These are phyloP conservation scores for Acer negundo DNA, from an alignment of 345 rosid species.

Conservation along the genomic window DNA sequence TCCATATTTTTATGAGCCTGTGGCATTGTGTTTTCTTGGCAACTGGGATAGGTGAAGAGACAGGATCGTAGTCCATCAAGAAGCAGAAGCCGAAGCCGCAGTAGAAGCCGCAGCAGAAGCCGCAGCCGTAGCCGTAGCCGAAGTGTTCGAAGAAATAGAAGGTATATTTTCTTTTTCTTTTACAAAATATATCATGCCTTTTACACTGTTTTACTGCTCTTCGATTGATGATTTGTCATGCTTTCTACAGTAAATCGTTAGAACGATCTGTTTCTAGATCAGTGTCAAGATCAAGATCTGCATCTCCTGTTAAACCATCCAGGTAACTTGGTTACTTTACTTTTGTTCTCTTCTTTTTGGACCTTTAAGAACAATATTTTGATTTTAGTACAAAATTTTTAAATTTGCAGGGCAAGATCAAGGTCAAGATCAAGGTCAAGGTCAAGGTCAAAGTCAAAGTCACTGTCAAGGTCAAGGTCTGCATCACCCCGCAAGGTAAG, in stretches of 20 bases:
- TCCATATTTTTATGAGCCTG: slow-evolving; percentile 1
- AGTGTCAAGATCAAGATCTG: slow-evolving; percentile 68
- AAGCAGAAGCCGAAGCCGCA: slow-evolving; percentile 63
- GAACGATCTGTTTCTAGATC: slow-evolving; percentile 60
- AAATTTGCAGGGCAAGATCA: slow-evolving; percentile 4
- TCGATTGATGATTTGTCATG: neutral
- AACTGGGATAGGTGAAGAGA: slow-evolving; percentile 58
- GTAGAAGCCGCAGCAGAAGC: slow-evolving; percentile 52
- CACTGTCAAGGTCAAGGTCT: slow-evolving; percentile 3
- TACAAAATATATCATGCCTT: neutral
- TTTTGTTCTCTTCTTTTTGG: neutral
- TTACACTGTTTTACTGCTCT: neutral
- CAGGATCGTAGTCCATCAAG: slow-evolving; percentile 65
- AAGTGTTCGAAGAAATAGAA: slow-evolving; percentile 59
- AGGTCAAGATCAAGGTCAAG: neutral
- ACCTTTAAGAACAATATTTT: neutral
- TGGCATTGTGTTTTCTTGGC: neutral
- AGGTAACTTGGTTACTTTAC: slow-evolving; percentile 35
- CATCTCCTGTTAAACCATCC: slow-evolving; percentile 60
- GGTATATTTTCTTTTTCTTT: slow-evolving; percentile 30
- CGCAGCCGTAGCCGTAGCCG: slow-evolving; percentile 55
- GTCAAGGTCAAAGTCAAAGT: neutral
- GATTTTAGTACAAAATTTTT: neutral
- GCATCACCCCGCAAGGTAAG: slow-evolving; percentile 2
- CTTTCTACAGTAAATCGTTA: slow-evolving; percentile 52